phyloP scores from a whole-genome alignment of 495 filamentous ascomycete species.

The Aspergillus heteromorphus region DNA sequence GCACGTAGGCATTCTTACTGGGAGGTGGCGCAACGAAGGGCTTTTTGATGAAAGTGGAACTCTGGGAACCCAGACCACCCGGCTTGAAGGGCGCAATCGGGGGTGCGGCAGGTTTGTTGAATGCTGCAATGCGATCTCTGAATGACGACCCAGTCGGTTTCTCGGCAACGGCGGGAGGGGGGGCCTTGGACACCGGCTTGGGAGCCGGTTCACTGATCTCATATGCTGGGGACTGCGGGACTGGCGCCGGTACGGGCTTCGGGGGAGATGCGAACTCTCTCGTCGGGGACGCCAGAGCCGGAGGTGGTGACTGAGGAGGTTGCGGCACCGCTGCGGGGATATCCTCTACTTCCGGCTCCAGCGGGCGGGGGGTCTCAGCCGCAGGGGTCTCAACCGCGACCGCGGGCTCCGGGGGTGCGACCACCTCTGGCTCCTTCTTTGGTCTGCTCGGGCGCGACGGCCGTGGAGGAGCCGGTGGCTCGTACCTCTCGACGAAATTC shows the following conservation, averaged over 20 bases:
- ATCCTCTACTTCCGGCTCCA: conserved; percentile 29
- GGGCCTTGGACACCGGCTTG: conserved; percentile 38
- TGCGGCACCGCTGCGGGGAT: conserved; percentile 33
- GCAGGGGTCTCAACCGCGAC: conserved; percentile 27
- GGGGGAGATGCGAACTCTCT: conserved; percentile 19
- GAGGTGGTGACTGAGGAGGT: conserved; percentile 29
- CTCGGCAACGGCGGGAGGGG: conserved; percentile 62
- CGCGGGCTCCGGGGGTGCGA: conserved; percentile 34
- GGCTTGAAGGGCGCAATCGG: conserved; percentile 87
- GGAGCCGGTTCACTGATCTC: conserved; percentile 39
- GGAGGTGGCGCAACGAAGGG: conserved; percentile 97
- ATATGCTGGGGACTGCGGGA: conserved; percentile 16
- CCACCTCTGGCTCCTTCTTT: conserved; percentile 61
- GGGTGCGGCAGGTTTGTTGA: conserved; percentile 83
- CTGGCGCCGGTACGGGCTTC: conserved; percentile 20
- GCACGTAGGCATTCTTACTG: conserved; percentile 86
- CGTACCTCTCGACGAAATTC: conserved; percentile 95
- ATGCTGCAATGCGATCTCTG: conserved; percentile 91
- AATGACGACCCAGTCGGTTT: conserved; percentile 78
- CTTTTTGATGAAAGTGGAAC: conserved; percentile 83
- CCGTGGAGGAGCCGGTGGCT: conserved; percentile 83
- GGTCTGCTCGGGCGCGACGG: conserved; percentile 64
- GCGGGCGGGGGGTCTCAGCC: conserved; percentile 23
- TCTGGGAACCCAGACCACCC: conserved; percentile 49
- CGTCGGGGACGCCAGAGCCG: conserved; percentile 18